Base-by-base conservation (phyloP, 2,329 filamentous ascomycete genomes). In the Phialemonium atrogriseum region DNA sequence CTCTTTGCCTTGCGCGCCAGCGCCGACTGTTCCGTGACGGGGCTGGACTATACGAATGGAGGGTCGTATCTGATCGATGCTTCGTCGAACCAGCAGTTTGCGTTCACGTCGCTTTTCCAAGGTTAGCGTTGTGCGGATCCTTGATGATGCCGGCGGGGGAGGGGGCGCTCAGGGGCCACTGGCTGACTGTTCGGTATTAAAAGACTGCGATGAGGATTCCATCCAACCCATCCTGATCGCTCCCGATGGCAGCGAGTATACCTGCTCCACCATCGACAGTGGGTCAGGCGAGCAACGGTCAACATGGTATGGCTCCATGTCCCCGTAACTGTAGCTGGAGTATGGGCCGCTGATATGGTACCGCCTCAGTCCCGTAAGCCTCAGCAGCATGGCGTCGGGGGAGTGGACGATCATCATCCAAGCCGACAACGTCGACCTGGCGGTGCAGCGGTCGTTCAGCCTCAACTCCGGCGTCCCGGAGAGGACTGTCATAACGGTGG, bases 21-120 rank as follows among this genome's bases (percentile, higher is more conserved):
- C 12, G 32, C 32, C 2, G 36, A 36, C 7, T 47, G 45, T 25
- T 40, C 38, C 13, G 42, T 41, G 24, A 42, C 42, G 3, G 45
- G 45, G 4, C 27, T 47, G 0, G 45, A 47, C 34, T 47, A 47
- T 27, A 45, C 45, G 7, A 39, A 47, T 13, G 45, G 43, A 7
- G 45, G 45, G 4, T 45, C 43, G 10, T 47, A 46, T 15, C 40
- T 47, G 20, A 32, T 47, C 9, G 45, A 46, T 19, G 43, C 41
- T 5, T 35, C 27, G 14, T 38, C 32, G 10, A 20, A 37, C 13
- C 30, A 24, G 2, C 15, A 34, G 10, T 47, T 47, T 27, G 36
- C 41, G 6, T 47, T 47, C 14, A 42, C 41, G 7, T 46, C 45
- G 6, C 27, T 41, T 17, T 47, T 47, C 12, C 21, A 39, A 16